phyloP scores from a whole-genome alignment of 805 yeast species.

The Cyberlindnera euphorbiae region DNA sequence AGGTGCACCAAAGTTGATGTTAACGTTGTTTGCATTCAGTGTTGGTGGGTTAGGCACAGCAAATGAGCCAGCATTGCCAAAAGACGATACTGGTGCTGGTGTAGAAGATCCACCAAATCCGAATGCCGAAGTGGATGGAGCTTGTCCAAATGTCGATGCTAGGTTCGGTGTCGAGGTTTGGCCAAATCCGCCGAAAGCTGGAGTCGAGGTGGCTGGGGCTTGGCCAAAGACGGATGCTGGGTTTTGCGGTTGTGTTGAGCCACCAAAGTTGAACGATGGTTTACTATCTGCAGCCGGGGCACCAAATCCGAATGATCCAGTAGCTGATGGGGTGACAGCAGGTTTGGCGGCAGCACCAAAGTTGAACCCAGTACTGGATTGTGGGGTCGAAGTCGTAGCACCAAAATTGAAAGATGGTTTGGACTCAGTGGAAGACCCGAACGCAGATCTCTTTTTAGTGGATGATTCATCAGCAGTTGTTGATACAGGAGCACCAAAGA shows the following conservation, averaged over 20 bases:
- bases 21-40: constrained; percentile 8
- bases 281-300: constrained; percentile 4
- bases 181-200: constrained; percentile 12
- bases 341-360: constrained; percentile 16
- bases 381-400: constrained; percentile 9
- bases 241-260: constrained; percentile 17
- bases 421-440: background rate
- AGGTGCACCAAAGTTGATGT: constrained; percentile 12
- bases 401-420: constrained; percentile 6
- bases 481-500: too few relatives aligned
- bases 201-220: constrained; percentile 8
- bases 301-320: constrained; percentile 10
- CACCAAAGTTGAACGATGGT: constrained; percentile 19
- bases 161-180: constrained; percentile 12
- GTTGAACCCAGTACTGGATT: constrained; percentile 7
- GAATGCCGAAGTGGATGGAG: constrained; percentile 13
- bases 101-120: constrained; percentile 14
- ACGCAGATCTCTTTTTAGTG: constrained; percentile 10
- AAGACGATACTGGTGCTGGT: constrained; percentile 10
- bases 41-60: constrained; percentile 12
- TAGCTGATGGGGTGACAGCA: background rate
- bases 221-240: constrained; percentile 18
- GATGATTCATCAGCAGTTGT: too few relatives aligned
- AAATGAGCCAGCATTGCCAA: constrained; percentile 6
- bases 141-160: constrained; percentile 12